phyloP scores from a whole-genome alignment of 768 basidiomycete genomes.

The Lyophyllum decastes region DNA sequence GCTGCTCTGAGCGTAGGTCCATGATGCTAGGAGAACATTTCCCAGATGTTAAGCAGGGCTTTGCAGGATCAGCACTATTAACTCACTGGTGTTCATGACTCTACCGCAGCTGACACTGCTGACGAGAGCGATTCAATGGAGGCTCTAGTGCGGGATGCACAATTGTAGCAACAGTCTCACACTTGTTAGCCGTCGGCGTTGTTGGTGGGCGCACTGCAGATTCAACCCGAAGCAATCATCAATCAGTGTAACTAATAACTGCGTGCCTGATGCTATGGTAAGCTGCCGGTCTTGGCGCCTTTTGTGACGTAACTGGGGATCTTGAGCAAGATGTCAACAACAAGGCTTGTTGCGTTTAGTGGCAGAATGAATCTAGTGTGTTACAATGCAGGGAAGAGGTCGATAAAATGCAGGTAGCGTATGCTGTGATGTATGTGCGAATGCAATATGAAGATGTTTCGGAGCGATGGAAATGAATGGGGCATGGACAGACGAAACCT shows the following conservation, averaged over 20 bases:
- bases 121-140: background rate
- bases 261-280: background rate
- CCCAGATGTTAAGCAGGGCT: background rate
- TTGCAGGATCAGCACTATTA: background rate
- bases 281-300: background rate
- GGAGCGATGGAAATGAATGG: slow-evolving; percentile 31
- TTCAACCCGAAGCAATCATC: background rate
- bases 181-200: background rate
- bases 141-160: background rate
- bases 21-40: slow-evolving; percentile 15
- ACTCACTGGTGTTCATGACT: slow-evolving; percentile 14
- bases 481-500: slow-evolving; percentile 31
- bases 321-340: background rate
- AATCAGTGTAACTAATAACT: background rate
- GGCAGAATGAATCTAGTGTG: slow-evolving; percentile 41
- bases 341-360: slow-evolving; percentile 19
- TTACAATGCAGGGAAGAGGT: slow-evolving; percentile 45
- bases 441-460: slow-evolving; percentile 37
- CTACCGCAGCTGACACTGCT: background rate
- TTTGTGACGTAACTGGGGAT: background rate
- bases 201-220: background rate
- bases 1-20: slow-evolving; percentile 2
- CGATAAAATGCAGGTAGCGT: slow-evolving; percentile 34
- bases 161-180: background rate
- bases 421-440: slow-evolving; percentile 33